Evolutionary conservation across 1,284 basidiomycete species (phyloP).

Genomic region (Tylopilus sp.): DNA sequence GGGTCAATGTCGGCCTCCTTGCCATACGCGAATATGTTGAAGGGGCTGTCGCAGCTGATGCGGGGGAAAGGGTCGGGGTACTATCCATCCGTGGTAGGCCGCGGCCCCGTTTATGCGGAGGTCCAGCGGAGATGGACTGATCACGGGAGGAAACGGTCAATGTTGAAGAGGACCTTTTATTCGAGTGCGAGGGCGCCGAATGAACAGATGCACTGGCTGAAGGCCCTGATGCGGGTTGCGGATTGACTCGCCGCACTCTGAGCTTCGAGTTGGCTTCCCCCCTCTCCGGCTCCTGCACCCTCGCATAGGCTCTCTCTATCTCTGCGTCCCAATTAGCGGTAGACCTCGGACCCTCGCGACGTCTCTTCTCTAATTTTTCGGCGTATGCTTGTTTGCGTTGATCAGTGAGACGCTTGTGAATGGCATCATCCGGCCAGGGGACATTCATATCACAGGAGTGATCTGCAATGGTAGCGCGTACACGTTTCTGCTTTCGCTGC

Average conservation of each 20-base stretch:
- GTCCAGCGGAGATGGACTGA: conserved; percentile 13
- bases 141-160: conserved; percentile 14
- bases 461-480: conserved; percentile 17
- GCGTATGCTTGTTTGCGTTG: conserved; percentile 41
- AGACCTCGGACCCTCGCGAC: conserved; percentile 5
- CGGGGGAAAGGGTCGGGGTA: conserved; percentile 13
- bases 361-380: conserved; percentile 36
- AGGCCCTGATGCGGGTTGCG: conserved; percentile 7
- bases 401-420: conserved; percentile 41
- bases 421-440: conserved; percentile 33
- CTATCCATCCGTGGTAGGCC: conserved; percentile 6
- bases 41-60: background rate
- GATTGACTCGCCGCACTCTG: conserved; percentile 19
- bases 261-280: conserved; percentile 27
- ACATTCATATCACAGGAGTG: conserved; percentile 26
- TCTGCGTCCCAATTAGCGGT: conserved; percentile 29
- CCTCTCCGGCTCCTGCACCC: conserved; percentile 27
- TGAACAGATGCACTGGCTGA: conserved; percentile 1
- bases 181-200: conserved; percentile 5
- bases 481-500: conserved; percentile 22
- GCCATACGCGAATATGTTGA: conserved; percentile 11
- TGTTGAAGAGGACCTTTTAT: conserved; percentile 18
- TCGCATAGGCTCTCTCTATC: conserved; percentile 20
- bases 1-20: background rate
- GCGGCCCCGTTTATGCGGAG: conserved; percentile 11